Conservation (phyloP, 306 rosid genomes). For the Quercus gilva region DNA sequence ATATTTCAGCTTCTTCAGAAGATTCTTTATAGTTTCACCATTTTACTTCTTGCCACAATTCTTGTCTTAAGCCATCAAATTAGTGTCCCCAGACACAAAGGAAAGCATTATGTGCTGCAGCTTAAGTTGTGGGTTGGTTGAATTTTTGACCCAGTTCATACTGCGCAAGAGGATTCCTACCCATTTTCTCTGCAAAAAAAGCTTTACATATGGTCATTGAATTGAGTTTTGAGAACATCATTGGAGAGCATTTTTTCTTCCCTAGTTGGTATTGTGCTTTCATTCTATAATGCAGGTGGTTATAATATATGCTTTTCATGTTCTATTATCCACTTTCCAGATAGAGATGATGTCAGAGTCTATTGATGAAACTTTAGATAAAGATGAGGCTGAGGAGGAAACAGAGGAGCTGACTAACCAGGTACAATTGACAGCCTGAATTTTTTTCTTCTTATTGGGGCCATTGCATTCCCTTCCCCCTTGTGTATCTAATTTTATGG, state of each 20-base stretch:
- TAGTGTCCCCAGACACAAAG: neutral
- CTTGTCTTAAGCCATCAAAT: neutral
- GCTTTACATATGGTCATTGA: neutral
- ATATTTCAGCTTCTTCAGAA: neutral
- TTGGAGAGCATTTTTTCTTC: neutral
- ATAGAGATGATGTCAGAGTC: conserved; percentile 99
- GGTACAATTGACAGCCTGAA: conserved; percentile 40
- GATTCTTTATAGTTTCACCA: neutral
- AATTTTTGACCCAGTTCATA: neutral
- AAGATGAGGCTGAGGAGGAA: conserved; percentile 98
- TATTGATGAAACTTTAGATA: conserved; percentile 94
- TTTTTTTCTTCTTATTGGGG: neutral
- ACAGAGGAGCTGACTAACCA: conserved; percentile 97
- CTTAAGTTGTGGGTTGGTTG: neutral
- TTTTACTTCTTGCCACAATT: neutral
- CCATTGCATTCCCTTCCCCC: neutral
- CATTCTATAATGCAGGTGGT: neutral
- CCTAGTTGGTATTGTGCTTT: neutral
- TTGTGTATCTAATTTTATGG: conserved; percentile 12
- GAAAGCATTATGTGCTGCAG: neutral
- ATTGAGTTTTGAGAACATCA: neutral
- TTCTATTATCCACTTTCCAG: conserved; percentile 40
- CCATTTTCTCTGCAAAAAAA: neutral
- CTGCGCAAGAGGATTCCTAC: neutral
- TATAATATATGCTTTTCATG: neutral